Conservation (phyloP, 1,284 basidiomycete genomes). For the Apiotrichum sp. region DNA sequence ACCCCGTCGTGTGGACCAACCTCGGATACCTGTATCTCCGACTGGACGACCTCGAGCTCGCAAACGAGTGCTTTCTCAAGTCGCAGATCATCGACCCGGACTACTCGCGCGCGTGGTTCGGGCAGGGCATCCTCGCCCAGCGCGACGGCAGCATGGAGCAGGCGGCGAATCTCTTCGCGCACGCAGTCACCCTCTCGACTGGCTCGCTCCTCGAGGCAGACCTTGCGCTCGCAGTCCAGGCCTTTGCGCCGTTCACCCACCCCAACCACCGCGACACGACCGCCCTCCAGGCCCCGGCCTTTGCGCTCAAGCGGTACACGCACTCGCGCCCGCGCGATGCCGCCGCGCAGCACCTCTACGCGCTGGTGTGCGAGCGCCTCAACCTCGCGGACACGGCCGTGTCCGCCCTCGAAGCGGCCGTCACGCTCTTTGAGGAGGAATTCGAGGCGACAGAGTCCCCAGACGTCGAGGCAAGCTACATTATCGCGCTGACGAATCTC, state of each 20-base stretch:
- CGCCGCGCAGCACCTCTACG: constrained; percentile 75
- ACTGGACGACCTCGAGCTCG: constrained; percentile 72
- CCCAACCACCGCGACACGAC: constrained; percentile 20
- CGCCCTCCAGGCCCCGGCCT: constrained; percentile 62
- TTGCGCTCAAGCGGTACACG: constrained; percentile 71
- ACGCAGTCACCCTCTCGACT: constrained; percentile 67
- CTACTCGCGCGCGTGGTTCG: constrained; percentile 84
- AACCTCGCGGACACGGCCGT: constrained; percentile 64
- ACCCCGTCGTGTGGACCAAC: constrained; percentile 75
- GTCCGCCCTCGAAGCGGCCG: constrained; percentile 56
- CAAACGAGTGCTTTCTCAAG: constrained; percentile 76
- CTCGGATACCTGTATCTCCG: constrained; percentile 86
- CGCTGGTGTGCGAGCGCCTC: constrained; percentile 76
- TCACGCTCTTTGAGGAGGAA: constrained; percentile 67
- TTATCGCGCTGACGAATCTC: constrained; percentile 73
- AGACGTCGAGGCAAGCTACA: constrained; percentile 68
- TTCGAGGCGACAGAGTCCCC: constrained; percentile 84
- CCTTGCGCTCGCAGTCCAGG: constrained; percentile 65
- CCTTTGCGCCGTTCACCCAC: constrained; percentile 53
- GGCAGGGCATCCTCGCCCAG: constrained; percentile 77
- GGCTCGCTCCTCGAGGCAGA: constrained; percentile 73
- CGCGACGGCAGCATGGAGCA: constrained; percentile 59
- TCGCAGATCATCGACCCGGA: constrained; percentile 92
- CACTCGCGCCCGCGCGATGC: constrained; percentile 63
- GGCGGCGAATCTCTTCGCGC: constrained; percentile 68